phyloP scores from a whole-genome alignment of 208 protist genomes.

The Endotrypanum monterogeii region DNA sequence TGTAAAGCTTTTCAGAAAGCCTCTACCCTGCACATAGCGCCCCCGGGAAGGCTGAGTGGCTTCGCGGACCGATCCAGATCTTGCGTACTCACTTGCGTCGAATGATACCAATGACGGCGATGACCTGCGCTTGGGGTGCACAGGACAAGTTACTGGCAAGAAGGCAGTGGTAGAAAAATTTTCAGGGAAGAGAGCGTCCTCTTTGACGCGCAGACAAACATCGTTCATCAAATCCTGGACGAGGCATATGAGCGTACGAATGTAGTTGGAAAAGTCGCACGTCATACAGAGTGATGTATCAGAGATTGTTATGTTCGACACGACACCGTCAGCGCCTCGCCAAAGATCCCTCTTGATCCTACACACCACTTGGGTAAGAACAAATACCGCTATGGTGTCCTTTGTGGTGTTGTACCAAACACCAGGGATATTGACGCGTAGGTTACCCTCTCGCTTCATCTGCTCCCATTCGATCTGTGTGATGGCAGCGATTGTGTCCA shows the following conservation, averaged over 20 bases:
- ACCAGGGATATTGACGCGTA: constrained; percentile 50
- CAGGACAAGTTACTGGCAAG: not conserved
- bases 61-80: not conserved
- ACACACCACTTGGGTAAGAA: constrained; percentile 45
- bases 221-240: constrained; percentile 10
- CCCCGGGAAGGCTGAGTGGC: constrained; percentile 22
- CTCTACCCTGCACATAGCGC: constrained; percentile 63
- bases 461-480: constrained; percentile 87
- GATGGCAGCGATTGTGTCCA: constrained; percentile 60
- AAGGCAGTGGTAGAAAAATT: not conserved
- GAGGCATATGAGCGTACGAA: constrained; percentile 32
- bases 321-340: constrained; percentile 57
- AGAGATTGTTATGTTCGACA: constrained; percentile 54
- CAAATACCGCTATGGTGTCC: constrained; percentile 64
- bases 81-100: not conserved
- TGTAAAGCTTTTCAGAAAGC: constrained; percentile 33
- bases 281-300: constrained; percentile 56
- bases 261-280: constrained; percentile 78
- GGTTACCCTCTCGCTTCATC: constrained; percentile 59
- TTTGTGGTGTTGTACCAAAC: constrained; percentile 61
- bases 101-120: not conserved
- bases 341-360: constrained; percentile 56
- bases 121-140: not conserved
- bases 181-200: not conserved
- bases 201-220: not conserved